These are phyloP conservation scores for Cyberlindnera mississippiensis DNA, from an alignment of 805 yeast genomes.

Conservation along the genomic window DNA sequence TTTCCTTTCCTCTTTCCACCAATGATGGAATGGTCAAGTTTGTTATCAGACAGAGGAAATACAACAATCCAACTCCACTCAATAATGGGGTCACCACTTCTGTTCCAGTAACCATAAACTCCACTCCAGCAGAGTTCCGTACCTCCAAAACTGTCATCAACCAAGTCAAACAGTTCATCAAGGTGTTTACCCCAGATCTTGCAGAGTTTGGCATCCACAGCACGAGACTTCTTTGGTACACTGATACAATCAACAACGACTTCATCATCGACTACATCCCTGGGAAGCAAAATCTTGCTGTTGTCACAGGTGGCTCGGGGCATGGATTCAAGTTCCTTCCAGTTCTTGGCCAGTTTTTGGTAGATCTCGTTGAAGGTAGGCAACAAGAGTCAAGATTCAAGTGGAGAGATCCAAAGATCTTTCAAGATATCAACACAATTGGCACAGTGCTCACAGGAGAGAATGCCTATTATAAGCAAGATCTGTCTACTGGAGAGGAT, in stretches of 20 bases:
- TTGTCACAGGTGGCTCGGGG: constrained; percentile 36
- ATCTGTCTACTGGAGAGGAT: constrained; percentile 20
- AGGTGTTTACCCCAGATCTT: constrained; percentile 20
- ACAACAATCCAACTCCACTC: constrained; percentile 28
- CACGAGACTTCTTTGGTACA: constrained; percentile 36
- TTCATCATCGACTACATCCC: constrained; percentile 29
- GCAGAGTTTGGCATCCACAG: constrained; percentile 16
- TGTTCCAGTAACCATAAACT: constrained; percentile 29
- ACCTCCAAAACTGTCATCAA: constrained; percentile 27
- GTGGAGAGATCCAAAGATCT: constrained; percentile 31
- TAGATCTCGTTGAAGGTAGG: constrained; percentile 31
- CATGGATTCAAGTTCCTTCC: constrained; percentile 36
- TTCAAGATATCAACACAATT: constrained; percentile 28
- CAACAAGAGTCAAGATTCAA: constrained; percentile 29
- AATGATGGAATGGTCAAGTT: constrained; percentile 34
- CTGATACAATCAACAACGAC: constrained; percentile 33
- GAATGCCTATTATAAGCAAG: constrained; percentile 33
- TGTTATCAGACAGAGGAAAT: constrained; percentile 34
- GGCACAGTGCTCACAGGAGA: constrained; percentile 10
- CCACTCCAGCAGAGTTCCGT: constrained; percentile 20
- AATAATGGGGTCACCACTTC: constrained; percentile 27
- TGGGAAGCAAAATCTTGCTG: constrained; percentile 23
- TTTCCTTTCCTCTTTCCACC: constrained; percentile 31
- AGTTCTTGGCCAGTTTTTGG: constrained; percentile 30
- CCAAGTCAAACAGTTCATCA: constrained; percentile 23